These are phyloP conservation scores for Phytopythium chamaehyphon DNA, from an alignment of 352 stramenopile genomes.

Conservation along the genomic window DNA sequence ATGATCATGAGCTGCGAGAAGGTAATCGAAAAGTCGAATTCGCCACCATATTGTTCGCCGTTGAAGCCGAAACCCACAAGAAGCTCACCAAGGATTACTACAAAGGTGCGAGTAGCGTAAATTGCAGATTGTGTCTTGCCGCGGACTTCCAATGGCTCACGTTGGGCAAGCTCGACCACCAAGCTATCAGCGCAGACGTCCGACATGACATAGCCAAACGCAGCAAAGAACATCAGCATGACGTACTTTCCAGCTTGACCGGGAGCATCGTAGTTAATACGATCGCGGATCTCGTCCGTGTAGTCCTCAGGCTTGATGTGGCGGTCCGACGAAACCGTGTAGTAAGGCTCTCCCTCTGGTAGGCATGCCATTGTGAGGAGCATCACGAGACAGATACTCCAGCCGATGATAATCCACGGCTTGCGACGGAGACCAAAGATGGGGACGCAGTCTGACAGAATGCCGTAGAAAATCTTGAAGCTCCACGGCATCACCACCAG, in stretches of 20 bases:
- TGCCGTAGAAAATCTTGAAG: slow-evolving; percentile 52
- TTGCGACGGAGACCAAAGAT: slow-evolving; percentile 17
- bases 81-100: slow-evolving; percentile 21
- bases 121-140: slow-evolving; percentile 37
- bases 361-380: slow-evolving; percentile 23
- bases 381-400: slow-evolving; percentile 22
- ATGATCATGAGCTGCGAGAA: slow-evolving; percentile 32
- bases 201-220: slow-evolving; percentile 17
- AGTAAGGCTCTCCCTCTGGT: slow-evolving; percentile 27
- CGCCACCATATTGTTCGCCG: slow-evolving; percentile 35
- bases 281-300: slow-evolving; percentile 14
- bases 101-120: slow-evolving; percentile 24
- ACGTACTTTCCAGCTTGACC: slow-evolving; percentile 23
- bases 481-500: slow-evolving; percentile 57
- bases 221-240: slow-evolving; percentile 42
- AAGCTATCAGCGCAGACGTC: slow-evolving; percentile 45
- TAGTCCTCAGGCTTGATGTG: slow-evolving; percentile 13
- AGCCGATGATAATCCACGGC: slow-evolving; percentile 36
- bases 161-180: slow-evolving; percentile 31
- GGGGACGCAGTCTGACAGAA: slow-evolving; percentile 5
- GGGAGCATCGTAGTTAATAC: slow-evolving; percentile 17
- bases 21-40: slow-evolving; percentile 32
- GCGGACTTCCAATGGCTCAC: slow-evolving; percentile 20
- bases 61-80: slow-evolving; percentile 41
- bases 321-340: slow-evolving; percentile 12